Evolutionary conservation across 2,329 filamentous ascomycete genomes (phyloP).

Genomic region (Fusarium austroafricanum): DNA sequence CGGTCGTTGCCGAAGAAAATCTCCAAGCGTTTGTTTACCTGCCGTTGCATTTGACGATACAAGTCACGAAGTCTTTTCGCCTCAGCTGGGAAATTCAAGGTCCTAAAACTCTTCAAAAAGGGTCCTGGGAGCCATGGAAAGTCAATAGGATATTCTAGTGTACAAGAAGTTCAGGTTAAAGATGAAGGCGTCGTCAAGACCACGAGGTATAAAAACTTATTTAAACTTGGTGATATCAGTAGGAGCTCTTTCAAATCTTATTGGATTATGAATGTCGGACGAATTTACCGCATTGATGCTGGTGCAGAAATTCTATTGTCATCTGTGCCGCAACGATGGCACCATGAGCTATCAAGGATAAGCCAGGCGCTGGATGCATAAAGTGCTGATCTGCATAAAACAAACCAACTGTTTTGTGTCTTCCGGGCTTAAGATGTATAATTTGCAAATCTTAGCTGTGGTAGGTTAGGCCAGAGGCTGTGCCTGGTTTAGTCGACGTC

Average conservation of each 20-base stretch:
- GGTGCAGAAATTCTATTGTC: neutral
- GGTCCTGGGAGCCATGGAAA: neutral
- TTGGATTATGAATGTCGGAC: neutral
- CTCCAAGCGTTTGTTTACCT: too few species aligned
- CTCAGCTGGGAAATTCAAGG: neutral
- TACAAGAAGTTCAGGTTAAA: too few species aligned
- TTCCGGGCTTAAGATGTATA: neutral
- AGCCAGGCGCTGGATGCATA: neutral
- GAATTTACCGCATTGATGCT: neutral
- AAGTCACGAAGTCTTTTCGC: neutral
- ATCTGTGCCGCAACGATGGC: neutral
- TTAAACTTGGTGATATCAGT: neutral
- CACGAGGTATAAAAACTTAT: conserved; percentile 3
- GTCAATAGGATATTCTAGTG: too few species aligned
- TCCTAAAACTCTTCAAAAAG: neutral
- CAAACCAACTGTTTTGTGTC: neutral
- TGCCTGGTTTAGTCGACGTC: conserved; percentile 9
- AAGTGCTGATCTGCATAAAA: neutral
- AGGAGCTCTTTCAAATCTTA: neutral
- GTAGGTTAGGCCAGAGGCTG: conserved; percentile 3
- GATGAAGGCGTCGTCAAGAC: neutral
- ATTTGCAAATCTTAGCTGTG: neutral
- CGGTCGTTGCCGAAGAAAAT: neutral
- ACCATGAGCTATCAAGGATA: neutral
- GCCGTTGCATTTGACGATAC: too few species aligned